Conservation (phyloP, 2,329 filamentous ascomycete genomes). For the Pyricularia sp. region DNA sequence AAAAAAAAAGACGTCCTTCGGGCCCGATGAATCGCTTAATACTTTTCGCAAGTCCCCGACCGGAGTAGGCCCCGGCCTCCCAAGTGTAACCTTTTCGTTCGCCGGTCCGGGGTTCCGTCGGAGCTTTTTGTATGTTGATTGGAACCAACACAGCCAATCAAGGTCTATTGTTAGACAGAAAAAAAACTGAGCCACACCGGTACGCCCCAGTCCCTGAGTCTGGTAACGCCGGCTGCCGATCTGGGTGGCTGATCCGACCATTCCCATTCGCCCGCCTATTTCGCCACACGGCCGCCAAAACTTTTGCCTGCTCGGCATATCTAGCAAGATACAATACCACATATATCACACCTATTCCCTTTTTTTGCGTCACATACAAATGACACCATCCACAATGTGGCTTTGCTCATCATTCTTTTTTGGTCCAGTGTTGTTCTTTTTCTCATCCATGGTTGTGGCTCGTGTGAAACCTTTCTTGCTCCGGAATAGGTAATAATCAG, state of each 20-base stretch:
- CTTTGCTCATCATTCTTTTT: neutral
- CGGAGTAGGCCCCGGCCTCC: too few species aligned
- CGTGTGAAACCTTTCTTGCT: neutral
- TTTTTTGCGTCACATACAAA: neutral
- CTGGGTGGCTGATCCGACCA: neutral
- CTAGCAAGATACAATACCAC: neutral
- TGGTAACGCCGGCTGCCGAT: neutral
- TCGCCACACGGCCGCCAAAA: neutral
- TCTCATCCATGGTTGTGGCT: neutral
- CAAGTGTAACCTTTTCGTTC: neutral
- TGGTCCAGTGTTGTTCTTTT: neutral
- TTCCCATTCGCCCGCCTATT: neutral
- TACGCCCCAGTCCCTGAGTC: neutral
- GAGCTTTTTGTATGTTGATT: neutral
- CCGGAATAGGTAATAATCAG: neutral
- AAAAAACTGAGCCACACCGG: neutral
- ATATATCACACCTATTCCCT: neutral
- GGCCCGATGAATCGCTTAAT: neutral
- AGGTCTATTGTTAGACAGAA: neutral
- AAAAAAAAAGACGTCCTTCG: neutral
- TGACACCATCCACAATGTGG: neutral
- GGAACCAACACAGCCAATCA: neutral
- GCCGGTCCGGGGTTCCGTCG: neutral
- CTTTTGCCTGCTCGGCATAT: neutral
- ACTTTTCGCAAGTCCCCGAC: neutral